Evolutionary conservation across 1,284 basidiomycete genomes (phyloP).

Genomic region (Polyporus tsugae): DNA sequence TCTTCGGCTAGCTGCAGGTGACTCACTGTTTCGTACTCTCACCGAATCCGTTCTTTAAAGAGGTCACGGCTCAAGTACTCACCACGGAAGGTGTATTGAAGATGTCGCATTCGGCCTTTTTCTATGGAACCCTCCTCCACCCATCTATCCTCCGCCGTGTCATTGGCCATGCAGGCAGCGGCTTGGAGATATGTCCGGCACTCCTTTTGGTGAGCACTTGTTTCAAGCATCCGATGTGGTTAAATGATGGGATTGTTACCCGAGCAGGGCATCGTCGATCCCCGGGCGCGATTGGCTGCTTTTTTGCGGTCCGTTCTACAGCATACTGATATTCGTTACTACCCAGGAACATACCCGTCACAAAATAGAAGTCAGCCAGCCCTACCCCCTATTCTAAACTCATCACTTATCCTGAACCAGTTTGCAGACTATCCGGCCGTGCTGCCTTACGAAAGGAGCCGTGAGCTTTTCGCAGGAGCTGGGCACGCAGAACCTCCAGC

Average conservation of each 20-base stretch:
- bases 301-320: background rate
- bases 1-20: background rate
- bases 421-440: constrained; percentile 83
- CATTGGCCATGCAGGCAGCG: constrained; percentile 53
- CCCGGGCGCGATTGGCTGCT: background rate
- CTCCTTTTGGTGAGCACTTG: constrained; percentile 50
- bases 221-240: no score
- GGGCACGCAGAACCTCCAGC: constrained; percentile 48
- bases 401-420: constrained; percentile 42
- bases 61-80: background rate
- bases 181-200: constrained; percentile 57
- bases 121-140: constrained; percentile 81
- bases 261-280: background rate
- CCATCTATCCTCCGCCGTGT: constrained; percentile 62
- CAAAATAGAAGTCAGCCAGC: constrained; percentile 51
- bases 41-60: background rate
- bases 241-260: background rate
- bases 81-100: background rate
- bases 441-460: constrained; percentile 60
- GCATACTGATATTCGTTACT: background rate
- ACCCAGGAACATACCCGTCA: constrained; percentile 83
- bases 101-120: constrained; percentile 65
- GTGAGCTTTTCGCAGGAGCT: constrained; percentile 48
- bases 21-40: no score
- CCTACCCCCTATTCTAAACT: constrained; percentile 29